Conservation (phyloP, 108 stramenopile species). For the Mayamaea pseudoterrestris region DNA sequence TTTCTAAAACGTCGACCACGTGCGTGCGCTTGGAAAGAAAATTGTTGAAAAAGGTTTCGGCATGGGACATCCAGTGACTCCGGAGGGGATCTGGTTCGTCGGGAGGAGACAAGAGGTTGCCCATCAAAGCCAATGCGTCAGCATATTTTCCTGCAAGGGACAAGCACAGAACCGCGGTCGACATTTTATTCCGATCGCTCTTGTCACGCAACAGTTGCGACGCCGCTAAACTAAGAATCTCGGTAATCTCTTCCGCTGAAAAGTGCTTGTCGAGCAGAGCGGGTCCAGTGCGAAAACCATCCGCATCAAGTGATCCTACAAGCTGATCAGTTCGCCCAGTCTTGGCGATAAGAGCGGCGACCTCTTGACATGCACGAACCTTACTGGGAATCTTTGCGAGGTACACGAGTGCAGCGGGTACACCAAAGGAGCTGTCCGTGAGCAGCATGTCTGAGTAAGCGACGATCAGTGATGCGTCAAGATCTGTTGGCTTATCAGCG, state of each 20-base stretch:
- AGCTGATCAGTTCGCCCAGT: conserved; percentile 13
- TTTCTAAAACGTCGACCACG: conserved; percentile 31
- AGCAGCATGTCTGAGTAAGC: conserved; percentile 22
- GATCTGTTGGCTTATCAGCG: background rate
- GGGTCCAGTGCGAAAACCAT: conserved; percentile 14
- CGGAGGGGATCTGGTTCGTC: conserved; percentile 8
- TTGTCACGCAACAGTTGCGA: conserved; percentile 10
- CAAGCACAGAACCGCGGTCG: conserved; percentile 8
- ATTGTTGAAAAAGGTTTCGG: conserved; percentile 35
- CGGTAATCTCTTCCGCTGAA: conserved; percentile 31
- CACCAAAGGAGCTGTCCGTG: conserved; percentile 6
- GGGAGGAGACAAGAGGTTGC: conserved; percentile 16
- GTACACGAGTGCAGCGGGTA: conserved; percentile 28
- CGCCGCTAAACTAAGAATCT: conserved; percentile 36
- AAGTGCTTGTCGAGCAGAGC: conserved; percentile 44
- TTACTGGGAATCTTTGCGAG: conserved; percentile 21
- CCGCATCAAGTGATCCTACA: conserved; percentile 18
- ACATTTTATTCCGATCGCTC: conserved; percentile 16
- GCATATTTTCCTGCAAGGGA: conserved; percentile 23
- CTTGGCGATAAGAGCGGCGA: conserved; percentile 18
- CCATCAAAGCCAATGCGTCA: conserved; percentile 16
- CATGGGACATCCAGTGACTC: conserved; percentile 53
- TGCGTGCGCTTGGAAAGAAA: conserved; percentile 34
- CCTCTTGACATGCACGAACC: conserved; percentile 10
- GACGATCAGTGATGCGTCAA: conserved; percentile 24